These are phyloP conservation scores for Biscutella laevigata DNA, from an alignment of 441 rosid genomes.

Conservation along the genomic window DNA sequence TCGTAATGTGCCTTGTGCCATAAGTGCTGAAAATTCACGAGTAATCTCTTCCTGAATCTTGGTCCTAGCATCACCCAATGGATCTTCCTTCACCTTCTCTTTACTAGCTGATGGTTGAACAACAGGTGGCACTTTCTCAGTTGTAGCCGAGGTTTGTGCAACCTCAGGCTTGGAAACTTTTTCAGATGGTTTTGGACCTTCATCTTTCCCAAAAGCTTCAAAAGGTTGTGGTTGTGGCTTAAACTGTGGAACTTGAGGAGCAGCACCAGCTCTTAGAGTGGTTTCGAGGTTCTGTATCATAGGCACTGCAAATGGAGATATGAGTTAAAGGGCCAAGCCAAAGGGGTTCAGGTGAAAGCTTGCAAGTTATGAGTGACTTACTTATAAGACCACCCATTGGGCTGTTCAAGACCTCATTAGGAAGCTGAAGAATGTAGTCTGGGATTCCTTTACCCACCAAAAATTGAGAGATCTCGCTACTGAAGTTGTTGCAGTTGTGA, in stretches of 20 bases:
- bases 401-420: constrained; percentile 78
- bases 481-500: constrained; percentile 93
- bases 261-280: constrained; percentile 73
- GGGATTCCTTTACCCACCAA: constrained; percentile 73
- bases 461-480: constrained; percentile 84
- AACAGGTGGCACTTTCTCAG: constrained; percentile 20
- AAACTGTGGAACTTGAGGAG: constrained; percentile 81
- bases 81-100: constrained; percentile 36
- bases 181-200: constrained; percentile 19
- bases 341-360: neutral
- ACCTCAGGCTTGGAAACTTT: constrained; percentile 15
- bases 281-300: constrained; percentile 81
- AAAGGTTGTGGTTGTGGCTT: constrained; percentile 35
- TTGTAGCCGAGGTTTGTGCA: constrained; percentile 2
- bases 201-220: constrained; percentile 20
- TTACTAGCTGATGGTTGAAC: constrained; percentile 29
- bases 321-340: neutral
- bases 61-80: constrained; percentile 63
- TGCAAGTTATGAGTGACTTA: constrained; percentile 32
- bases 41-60: constrained; percentile 84
- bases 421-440: constrained; percentile 75
- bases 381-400: constrained; percentile 87
- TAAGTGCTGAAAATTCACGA: constrained; percentile 61
- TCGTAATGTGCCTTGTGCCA: constrained; percentile 67
- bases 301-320: constrained; percentile 51